phyloP scores from a whole-genome alignment of 2,329 filamentous ascomycete species.

The Colletotrichum sublineola region DNA sequence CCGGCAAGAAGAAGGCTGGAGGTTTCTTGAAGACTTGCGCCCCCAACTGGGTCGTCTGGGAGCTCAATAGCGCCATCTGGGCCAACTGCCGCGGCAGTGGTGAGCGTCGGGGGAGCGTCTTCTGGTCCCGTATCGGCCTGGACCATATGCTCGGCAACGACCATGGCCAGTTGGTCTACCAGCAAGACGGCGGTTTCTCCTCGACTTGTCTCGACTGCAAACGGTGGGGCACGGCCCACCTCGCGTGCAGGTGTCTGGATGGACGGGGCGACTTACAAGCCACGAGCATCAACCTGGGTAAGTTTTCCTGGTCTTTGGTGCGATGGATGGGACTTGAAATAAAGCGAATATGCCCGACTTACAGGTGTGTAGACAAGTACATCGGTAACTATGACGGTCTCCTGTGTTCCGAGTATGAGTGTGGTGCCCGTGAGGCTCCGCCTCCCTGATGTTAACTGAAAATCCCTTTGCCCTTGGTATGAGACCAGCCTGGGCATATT shows the following conservation, averaged over 20 bases:
- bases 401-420: conserved; percentile 25
- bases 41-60: conserved; percentile 20
- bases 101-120: background rate
- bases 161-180: conserved; percentile 26
- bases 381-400: conserved; percentile 18
- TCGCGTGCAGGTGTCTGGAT: conserved; percentile 26
- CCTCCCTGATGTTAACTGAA: background rate
- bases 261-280: conserved; percentile 11
- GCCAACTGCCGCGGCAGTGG: conserved; percentile 20
- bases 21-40: conserved; percentile 18
- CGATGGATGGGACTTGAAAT: background rate
- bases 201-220: conserved; percentile 18
- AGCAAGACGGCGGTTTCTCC: conserved; percentile 14
- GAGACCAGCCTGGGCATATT: background rate
- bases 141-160: conserved; percentile 34
- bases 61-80: conserved; percentile 17
- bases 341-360: background rate
- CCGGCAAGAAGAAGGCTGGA: background rate
- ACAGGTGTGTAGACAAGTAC: background rate
- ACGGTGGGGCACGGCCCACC: background rate
- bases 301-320: background rate
- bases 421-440: conserved; percentile 11
- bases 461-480: too few species aligned
- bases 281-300: conserved; percentile 19
- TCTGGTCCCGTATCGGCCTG: conserved; percentile 26